Evolutionary conservation across 2,329 filamentous ascomycete species (phyloP).

Genomic region (Epichloe elymi): DNA sequence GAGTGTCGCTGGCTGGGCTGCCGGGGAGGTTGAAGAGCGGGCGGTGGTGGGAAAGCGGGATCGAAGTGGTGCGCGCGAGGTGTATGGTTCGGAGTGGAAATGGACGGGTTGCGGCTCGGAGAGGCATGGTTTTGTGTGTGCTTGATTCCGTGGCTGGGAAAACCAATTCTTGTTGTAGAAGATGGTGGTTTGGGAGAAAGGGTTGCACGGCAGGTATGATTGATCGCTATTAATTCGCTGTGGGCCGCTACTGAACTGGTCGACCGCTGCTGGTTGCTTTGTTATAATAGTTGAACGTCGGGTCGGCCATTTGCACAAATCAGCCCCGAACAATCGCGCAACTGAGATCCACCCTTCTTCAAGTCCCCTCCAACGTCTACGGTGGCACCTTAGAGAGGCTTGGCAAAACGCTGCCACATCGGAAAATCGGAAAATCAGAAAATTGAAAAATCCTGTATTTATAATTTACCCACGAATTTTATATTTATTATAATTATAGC

Average conservation of each 20-base stretch:
- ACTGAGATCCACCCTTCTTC: background rate
- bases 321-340: background rate
- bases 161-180: background rate
- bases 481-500: no score
- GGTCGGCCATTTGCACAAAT: no score
- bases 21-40: slow-evolving; percentile 8
- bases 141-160: background rate
- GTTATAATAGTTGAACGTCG: no score
- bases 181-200: background rate
- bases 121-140: background rate
- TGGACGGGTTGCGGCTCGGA: background rate
- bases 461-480: no score
- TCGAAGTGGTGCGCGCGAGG: background rate
- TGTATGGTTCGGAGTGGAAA: background rate
- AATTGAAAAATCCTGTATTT: no score
- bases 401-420: no score
- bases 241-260: no score
- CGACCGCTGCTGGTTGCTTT: no score
- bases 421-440: no score
- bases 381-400: no score
- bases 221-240: no score
- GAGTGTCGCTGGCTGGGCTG: slow-evolving; percentile 24
- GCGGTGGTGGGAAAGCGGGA: slow-evolving; percentile 7
- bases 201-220: no score
- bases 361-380: background rate